Evolutionary conservation across 2,329 filamentous ascomycete genomes (phyloP).

Genomic region (Colletotrichum sublineola): DNA sequence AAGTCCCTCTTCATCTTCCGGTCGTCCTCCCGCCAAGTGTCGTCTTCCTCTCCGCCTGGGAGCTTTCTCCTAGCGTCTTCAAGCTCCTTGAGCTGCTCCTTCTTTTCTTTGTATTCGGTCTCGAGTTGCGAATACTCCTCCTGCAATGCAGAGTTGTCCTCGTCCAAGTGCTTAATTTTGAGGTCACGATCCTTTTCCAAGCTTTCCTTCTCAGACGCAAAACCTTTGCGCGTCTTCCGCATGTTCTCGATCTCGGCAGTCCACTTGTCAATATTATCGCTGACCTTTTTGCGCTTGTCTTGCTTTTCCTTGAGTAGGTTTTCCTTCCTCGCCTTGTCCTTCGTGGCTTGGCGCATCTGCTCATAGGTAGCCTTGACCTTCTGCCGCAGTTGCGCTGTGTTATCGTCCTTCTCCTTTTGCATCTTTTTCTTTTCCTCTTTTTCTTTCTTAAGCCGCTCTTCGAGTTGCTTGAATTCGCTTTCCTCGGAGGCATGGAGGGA

Average conservation of each 20-base stretch:
- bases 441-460: conserved; percentile 80
- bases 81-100: conserved; percentile 74
- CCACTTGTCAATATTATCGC: conserved; percentile 78
- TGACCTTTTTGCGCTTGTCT: conserved; percentile 75
- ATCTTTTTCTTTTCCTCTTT: conserved; percentile 82
- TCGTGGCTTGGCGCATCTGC: conserved; percentile 84
- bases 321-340: conserved; percentile 83
- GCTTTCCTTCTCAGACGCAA: conserved; percentile 65
- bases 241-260: conserved; percentile 72
- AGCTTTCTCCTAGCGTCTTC: conserved; percentile 78
- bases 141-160: conserved; percentile 72
- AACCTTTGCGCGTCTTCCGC: conserved; percentile 67
- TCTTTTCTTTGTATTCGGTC: conserved; percentile 75
- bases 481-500: conserved; percentile 79
- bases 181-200: conserved; percentile 65
- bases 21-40: conserved; percentile 67
- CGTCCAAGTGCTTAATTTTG: conserved; percentile 65
- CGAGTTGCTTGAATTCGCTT: conserved; percentile 74
- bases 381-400: conserved; percentile 84
- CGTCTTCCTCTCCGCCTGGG: conserved; percentile 72
- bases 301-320: conserved; percentile 77
- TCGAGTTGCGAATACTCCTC: conserved; percentile 76
- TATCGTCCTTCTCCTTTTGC: conserved; percentile 91
- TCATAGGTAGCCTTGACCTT: conserved; percentile 85
- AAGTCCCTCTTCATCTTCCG: conserved; percentile 67